Conservation (phyloP, 352 stramenopile species). For the Pythium aristosporum region DNA sequence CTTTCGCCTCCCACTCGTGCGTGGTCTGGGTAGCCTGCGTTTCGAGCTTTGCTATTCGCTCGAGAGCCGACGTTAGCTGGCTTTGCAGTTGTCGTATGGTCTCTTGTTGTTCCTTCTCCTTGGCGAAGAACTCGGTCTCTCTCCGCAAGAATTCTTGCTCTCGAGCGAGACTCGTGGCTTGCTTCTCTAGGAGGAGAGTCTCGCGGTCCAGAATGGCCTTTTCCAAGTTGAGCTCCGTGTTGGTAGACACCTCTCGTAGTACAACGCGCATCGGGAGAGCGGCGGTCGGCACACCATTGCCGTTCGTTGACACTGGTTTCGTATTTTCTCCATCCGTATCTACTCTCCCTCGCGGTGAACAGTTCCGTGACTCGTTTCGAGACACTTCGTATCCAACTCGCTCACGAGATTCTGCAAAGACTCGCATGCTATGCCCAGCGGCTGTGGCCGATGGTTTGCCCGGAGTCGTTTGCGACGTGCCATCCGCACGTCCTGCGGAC, state of each 20-base stretch:
- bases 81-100: slow-evolving; percentile 34
- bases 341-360: not conserved
- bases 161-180: slow-evolving; percentile 33
- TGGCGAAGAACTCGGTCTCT: slow-evolving; percentile 38
- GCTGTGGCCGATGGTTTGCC: not conserved
- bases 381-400: slow-evolving; percentile 19
- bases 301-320: not conserved
- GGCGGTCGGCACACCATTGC: not conserved
- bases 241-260: slow-evolving; percentile 53
- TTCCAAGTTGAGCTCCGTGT: slow-evolving; percentile 57
- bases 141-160: slow-evolving; percentile 37
- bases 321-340: not conserved
- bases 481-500: slow-evolving; percentile 8
- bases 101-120: slow-evolving; percentile 32
- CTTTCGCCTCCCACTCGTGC: slow-evolving; percentile 1
- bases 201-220: slow-evolving; percentile 49
- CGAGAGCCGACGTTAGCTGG: slow-evolving; percentile 23
- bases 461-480: slow-evolving; percentile 21
- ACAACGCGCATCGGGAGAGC: slow-evolving; percentile 24
- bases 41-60: slow-evolving; percentile 30
- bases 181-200: slow-evolving; percentile 30
- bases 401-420: slow-evolving; percentile 27
- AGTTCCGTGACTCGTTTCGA: not conserved
- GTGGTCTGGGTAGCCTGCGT: not conserved
- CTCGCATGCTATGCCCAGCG: slow-evolving; percentile 1